Base-by-base conservation (phyloP, 1,284 basidiomycete species). In the Cerrena zonata region DNA sequence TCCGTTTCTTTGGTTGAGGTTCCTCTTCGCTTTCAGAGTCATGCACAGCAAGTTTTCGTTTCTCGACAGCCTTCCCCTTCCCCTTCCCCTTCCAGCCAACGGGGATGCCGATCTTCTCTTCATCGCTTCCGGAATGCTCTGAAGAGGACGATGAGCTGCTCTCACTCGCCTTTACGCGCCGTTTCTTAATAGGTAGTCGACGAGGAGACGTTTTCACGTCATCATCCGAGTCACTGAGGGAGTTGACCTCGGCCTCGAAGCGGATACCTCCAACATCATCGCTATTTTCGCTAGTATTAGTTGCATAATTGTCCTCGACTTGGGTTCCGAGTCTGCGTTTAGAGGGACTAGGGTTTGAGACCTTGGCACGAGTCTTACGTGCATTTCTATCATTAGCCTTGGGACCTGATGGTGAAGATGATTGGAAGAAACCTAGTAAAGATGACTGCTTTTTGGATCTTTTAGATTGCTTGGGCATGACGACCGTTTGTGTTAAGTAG, bases 231-330 rank as follows among this genome's bases (percentile, higher is more conserved):
- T 66, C 65, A 2, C 49, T 55, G 24, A 49, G 47, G 18, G 53
- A 49, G n/a, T 65, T 58, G 23, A 54, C 59, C 34, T 62, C 50
- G 12, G 74, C 65, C 53, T 74, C 75, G 51, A 84, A 76, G 46
- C 61, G 72, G 47, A 83, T 80, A 25, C 69, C 73, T 23, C 67
- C 72, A 41, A 80, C 73, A 53, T 76, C 77, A 47, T 64, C 68
- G 51, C 72, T 75, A 7, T 34, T 15, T 34, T 15, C 30, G 30
- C 44, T 46, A 18, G 23, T 45, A 18, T 23, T 45, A 12, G 46
- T 30, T 21, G 13, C 10, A 22, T 55, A 21, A 34, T 50, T 49
- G 36, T n/a, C n/a, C n/a, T n/a, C n/a, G 21, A 27, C 34, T 41
- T 30, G 19, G 46, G 18, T 40, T 22, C n/a, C n/a, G n/a, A n/a